A percentile compares a stretch with the other conserved stretches of the same genome.
phyloP scores from a whole-genome alignment of 2,329 filamentous ascomycete species.

The Epichloe bromicola region DNA sequence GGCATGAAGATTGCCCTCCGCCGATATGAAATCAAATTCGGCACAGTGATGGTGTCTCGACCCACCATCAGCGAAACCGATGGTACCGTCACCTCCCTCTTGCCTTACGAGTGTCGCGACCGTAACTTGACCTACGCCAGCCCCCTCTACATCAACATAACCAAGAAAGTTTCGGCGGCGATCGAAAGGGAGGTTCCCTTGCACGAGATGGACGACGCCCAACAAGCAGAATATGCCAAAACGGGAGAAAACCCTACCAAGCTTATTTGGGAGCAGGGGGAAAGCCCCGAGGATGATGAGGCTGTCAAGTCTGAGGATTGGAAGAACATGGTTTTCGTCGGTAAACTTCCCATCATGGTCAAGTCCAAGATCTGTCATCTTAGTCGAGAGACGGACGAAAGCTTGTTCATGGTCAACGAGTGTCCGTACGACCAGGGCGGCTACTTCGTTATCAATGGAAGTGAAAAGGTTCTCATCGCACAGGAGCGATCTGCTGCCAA shows the following conservation, averaged over 20 bases:
- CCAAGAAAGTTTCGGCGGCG: slow-evolving; percentile 71
- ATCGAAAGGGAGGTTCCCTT: slow-evolving; percentile 58
- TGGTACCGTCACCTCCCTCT: slow-evolving; percentile 70
- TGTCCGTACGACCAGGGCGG: slow-evolving; percentile 97
- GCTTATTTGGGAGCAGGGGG: slow-evolving; percentile 49
- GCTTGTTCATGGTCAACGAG: slow-evolving; percentile 84
- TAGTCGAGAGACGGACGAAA: slow-evolving; percentile 69
- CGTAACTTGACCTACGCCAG: slow-evolving; percentile 93
- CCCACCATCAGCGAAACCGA: slow-evolving; percentile 90
- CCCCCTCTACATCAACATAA: slow-evolving; percentile 80
- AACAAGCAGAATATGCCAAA: slow-evolving; percentile 39
- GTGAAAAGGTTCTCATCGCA: slow-evolving; percentile 95
- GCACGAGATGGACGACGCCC: slow-evolving; percentile 55
- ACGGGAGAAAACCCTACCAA: slow-evolving; percentile 46
- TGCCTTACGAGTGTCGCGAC: slow-evolving; percentile 89
- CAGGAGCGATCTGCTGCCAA: slow-evolving; percentile 97
- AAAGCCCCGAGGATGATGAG: slow-evolving; percentile 36
- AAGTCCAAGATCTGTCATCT: slow-evolving; percentile 93
- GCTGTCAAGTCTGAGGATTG: slow-evolving; percentile 41
- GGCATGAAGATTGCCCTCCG: slow-evolving; percentile 74
- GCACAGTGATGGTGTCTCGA: slow-evolving; percentile 74
- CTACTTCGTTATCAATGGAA: slow-evolving; percentile 98
- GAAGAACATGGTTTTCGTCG: slow-evolving; percentile 72
- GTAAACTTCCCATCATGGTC: slow-evolving; percentile 94
- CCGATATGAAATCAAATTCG: slow-evolving; percentile 91